These are phyloP conservation scores for Stentor roeselii DNA, from an alignment of 73 alveolate genomes.

Conservation along the genomic window DNA sequence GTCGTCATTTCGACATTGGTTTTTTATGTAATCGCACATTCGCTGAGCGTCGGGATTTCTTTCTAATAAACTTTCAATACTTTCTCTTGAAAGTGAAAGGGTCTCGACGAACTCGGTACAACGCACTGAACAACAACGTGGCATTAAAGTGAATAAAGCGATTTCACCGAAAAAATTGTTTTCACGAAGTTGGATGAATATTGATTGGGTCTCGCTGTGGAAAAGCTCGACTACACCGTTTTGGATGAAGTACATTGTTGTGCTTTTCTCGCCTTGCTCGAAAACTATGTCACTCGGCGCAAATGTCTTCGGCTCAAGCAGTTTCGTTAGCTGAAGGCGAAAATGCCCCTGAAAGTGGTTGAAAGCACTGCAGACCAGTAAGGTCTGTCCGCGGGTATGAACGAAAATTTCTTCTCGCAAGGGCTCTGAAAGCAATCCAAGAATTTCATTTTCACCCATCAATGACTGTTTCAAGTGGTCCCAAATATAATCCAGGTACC, in stretches of 20 bases:
- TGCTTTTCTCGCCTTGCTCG: slow-evolving; percentile 52
- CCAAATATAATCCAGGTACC: slow-evolving; percentile 70
- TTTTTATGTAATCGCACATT: background rate
- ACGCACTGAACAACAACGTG: slow-evolving; percentile 14
- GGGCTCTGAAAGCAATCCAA: slow-evolving; percentile 53
- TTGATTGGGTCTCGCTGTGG: slow-evolving; percentile 52
- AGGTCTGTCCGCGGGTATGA: slow-evolving; percentile 51
- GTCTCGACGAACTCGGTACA: slow-evolving; percentile 24
- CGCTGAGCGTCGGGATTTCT: slow-evolving; percentile 31
- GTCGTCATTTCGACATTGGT: slow-evolving; percentile 21
- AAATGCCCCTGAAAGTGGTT: slow-evolving; percentile 34
- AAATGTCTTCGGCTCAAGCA: slow-evolving; percentile 42
- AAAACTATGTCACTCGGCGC: slow-evolving; percentile 53
- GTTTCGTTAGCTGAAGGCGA: slow-evolving; percentile 47
- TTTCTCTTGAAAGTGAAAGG: background rate
- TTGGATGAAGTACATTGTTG: slow-evolving; percentile 57
- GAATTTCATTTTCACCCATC: slow-evolving; percentile 55
- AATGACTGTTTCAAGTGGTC: slow-evolving; percentile 38
- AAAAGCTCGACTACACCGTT: slow-evolving; percentile 54
- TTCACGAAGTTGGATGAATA: slow-evolving; percentile 40
- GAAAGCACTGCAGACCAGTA: slow-evolving; percentile 33
- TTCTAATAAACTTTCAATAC: slow-evolving; percentile 15
- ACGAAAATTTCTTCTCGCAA: slow-evolving; percentile 43
- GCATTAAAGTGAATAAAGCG: slow-evolving; percentile 37
- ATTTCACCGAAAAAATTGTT: slow-evolving; percentile 63